Evolutionary conservation across 495 filamentous ascomycete genomes (phyloP), one percentile per base, ranked within the genome.

Genomic region (Collariella sp.): DNA sequence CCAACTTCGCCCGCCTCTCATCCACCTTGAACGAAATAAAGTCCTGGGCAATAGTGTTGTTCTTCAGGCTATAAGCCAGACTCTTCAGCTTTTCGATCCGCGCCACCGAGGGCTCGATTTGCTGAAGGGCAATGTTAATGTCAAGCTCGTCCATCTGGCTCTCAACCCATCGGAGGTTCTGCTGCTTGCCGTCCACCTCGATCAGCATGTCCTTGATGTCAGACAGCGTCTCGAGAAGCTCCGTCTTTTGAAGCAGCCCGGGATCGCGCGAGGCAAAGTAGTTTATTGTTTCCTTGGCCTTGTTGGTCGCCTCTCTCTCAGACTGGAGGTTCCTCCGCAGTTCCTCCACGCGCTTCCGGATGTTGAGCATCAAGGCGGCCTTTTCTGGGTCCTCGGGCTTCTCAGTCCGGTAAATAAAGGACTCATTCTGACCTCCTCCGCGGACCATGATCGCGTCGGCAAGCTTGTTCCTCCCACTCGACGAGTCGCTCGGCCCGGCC

Each of bases 151-250:
- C 93, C 61, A 99, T 84, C 70, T 97, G 89, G 40, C 81, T 79
- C 64, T 99, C 93, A 0, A 97, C 89, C 87, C 88, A 96, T 19
- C 93, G 86, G 16, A 99, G 76, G 61, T 91, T 96, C 65, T 96
- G 88, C 60, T 95, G 91, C 61, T 94, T 91, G 20, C 94, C 93
- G 60, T 97, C 93, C 23, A 96, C 89, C 58, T 96, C 94, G 54
- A 99, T 89, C 34, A 94, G 76, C 69, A 96, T 80, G 58, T 90
- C 85, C 60, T 82, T 83, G 60, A 79, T 83, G 31, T 84, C 82
- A 36, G 83, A 83, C 6, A 88, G 68, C 18, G 76, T 81, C 61
- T 87, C 81, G 12, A 89, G 75, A 0, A 88, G 68, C 40, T 84
- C 81, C 1, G 84, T 80, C 63, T 89, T 85, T 61, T 91, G 85